phyloP scores from a whole-genome alignment of 2,329 filamentous ascomycete species.

The Penicillium nordicum region DNA sequence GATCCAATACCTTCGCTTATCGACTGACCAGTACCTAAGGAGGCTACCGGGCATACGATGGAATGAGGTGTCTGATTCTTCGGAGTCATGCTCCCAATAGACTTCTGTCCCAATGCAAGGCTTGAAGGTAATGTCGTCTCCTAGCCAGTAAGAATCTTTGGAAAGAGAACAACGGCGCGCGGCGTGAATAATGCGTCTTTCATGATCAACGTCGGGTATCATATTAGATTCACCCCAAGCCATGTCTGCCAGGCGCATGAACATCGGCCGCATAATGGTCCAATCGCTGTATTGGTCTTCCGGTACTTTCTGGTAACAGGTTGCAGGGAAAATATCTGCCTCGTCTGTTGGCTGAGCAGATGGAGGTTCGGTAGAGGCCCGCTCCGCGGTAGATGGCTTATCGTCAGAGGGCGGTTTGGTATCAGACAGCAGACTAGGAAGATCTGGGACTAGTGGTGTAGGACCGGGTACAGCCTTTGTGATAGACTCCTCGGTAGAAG shows the following conservation, averaged over 20 bases:
- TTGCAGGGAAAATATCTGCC: neutral
- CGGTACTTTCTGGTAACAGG: constrained; percentile 3
- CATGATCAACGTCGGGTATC: constrained; percentile 4
- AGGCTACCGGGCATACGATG: constrained; percentile 1
- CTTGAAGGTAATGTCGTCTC: constrained; percentile 1
- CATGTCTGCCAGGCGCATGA: constrained; percentile 10
- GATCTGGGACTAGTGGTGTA: neutral
- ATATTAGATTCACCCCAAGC: constrained; percentile 9
- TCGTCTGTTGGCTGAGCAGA: neutral
- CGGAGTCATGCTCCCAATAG: neutral
- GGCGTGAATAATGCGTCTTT: constrained; percentile 1
- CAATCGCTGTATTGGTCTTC: neutral
- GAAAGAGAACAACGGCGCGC: constrained; percentile 6
- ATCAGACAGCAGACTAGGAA: neutral
- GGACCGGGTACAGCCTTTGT: neutral
- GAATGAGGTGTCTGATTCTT: constrained; percentile 2
- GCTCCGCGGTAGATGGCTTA: neutral
- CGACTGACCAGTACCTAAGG: constrained; percentile 9
- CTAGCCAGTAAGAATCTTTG: constrained; percentile 3
- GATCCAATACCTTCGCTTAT: constrained; percentile 10
- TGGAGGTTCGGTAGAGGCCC: neutral
- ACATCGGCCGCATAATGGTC: constrained; percentile 5
- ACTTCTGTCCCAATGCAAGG: constrained; percentile 6
- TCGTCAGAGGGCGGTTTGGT: neutral
- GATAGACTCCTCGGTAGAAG: neutral